These are phyloP conservation scores for Russula sp. DNA, from an alignment of 768 basidiomycete species.

Conservation along the genomic window DNA sequence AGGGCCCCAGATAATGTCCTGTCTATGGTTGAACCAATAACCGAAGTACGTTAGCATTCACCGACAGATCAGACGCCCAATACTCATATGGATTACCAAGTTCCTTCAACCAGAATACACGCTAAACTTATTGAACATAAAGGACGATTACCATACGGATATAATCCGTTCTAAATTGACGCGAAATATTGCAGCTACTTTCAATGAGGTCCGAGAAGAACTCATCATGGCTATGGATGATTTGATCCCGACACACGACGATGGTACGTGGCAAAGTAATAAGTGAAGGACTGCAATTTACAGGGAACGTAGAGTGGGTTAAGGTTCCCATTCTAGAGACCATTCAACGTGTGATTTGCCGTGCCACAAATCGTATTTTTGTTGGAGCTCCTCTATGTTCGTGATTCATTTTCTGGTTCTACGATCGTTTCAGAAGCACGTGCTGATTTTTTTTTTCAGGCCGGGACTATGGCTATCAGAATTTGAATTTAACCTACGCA, in stretches of 20 bases:
- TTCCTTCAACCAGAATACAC: conserved; percentile 1
- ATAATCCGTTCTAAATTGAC: conserved; percentile 6
- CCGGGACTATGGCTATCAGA: conserved; percentile 40
- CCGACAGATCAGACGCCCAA: not conserved
- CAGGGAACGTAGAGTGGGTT: conserved; percentile 39
- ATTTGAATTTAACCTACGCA: conserved; percentile 34
- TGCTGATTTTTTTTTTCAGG: conserved; percentile 36
- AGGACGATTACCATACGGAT: not conserved
- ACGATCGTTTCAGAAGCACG: not conserved
- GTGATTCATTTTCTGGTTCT: not conserved
- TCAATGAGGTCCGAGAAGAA: conserved; percentile 1
- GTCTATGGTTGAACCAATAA: not conserved
- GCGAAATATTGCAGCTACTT: conserved; percentile 8
- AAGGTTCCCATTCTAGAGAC: conserved; percentile 32
- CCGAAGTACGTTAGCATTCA: not conserved
- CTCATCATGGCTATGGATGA: not conserved
- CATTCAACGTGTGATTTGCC: conserved; percentile 20
- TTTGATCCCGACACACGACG: not conserved
- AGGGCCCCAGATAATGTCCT: not conserved
- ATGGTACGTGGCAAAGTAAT: not conserved
- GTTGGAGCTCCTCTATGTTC: conserved; percentile 46
- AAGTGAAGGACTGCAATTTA: not conserved
- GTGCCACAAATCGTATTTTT: not conserved
- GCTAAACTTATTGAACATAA: not conserved
- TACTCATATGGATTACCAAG: not conserved